A percentile compares a stretch with the other conserved stretches of the same genome.
These are phyloP conservation scores for Parachaetomium inaequale DNA, from an alignment of 495 filamentous ascomycete species.

Conservation along the genomic window DNA sequence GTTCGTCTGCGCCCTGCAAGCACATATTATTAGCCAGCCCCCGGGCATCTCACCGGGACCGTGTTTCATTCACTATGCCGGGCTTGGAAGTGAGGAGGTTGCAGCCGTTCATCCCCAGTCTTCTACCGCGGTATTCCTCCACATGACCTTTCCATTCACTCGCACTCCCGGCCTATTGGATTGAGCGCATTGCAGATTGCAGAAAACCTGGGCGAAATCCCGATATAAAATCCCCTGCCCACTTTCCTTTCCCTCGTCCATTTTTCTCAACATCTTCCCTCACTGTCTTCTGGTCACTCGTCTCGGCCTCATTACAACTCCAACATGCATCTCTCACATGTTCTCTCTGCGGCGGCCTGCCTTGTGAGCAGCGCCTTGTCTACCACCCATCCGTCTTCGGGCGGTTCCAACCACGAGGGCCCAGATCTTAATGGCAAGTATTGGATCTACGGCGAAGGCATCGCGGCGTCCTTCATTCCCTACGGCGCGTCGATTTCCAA, in stretches of 20 bases:
- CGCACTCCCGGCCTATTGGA: background rate
- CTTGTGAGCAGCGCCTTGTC: background rate
- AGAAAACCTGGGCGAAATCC: no score
- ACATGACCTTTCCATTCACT: background rate
- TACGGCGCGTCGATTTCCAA: slow-evolving; percentile 78
- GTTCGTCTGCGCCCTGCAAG: background rate
- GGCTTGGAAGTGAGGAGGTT: background rate
- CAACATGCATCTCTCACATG: slow-evolving; percentile 1
- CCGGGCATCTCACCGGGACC: background rate
- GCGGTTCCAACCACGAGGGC: background rate
- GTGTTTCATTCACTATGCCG: background rate
- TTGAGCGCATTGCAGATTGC: background rate
- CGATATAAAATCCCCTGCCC: background rate
- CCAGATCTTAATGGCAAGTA: slow-evolving; percentile 58
- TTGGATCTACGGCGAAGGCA: slow-evolving; percentile 66
- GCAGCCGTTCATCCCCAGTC: background rate
- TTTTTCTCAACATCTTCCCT: background rate
- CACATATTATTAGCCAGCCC: no score
- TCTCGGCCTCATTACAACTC: background rate
- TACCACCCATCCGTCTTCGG: background rate
- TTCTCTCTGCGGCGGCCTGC: slow-evolving; percentile 9
- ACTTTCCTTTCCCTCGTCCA: background rate
- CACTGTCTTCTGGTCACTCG: background rate
- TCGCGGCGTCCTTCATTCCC: slow-evolving; percentile 69
- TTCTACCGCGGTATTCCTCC: background rate